Percentiles rank a stretch among this genome's conserved stretches.
These are phyloP conservation scores for Bipolaris sorokiniana DNA, from an alignment of 2,329 filamentous ascomycete genomes.

Conservation along the genomic window DNA sequence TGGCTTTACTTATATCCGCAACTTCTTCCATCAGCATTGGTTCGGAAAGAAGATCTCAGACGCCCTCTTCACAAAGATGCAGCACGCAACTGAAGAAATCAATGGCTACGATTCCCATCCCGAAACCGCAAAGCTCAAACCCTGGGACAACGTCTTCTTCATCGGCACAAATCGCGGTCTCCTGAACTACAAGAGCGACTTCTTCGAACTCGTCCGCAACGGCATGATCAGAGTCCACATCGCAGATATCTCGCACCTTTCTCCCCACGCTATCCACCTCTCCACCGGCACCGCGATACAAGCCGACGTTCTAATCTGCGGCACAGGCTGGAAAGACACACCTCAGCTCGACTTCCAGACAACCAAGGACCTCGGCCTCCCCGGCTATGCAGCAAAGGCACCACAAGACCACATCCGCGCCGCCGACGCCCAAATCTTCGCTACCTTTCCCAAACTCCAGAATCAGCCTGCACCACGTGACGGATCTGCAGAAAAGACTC, in stretches of 20 bases:
- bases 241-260: conserved; percentile 60
- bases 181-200: conserved; percentile 63
- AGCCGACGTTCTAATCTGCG: conserved; percentile 60
- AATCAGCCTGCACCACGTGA: conserved; percentile 54
- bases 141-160: conserved; percentile 56
- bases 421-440: conserved; percentile 21
- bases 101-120: conserved; percentile 54
- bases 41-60: conserved; percentile 63
- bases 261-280: conserved; percentile 56
- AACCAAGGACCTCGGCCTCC: conserved; percentile 33
- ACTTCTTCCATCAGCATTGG: conserved; percentile 62
- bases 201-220: conserved; percentile 62
- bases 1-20: conserved; percentile 62
- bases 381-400: conserved; percentile 39
- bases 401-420: conserved; percentile 58
- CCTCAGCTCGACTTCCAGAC: conserved; percentile 60
- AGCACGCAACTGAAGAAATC: conserved; percentile 56
- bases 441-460: conserved; percentile 58
- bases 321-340: conserved; percentile 64
- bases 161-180: conserved; percentile 63
- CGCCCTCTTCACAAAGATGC: conserved; percentile 62
- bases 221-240: conserved; percentile 62
- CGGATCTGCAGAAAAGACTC: conserved; percentile 9
- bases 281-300: conserved; percentile 53
- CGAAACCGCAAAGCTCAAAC: conserved; percentile 51